Conservation (phyloP, 805 yeast genomes). For the Brettanomyces custersianus region DNA sequence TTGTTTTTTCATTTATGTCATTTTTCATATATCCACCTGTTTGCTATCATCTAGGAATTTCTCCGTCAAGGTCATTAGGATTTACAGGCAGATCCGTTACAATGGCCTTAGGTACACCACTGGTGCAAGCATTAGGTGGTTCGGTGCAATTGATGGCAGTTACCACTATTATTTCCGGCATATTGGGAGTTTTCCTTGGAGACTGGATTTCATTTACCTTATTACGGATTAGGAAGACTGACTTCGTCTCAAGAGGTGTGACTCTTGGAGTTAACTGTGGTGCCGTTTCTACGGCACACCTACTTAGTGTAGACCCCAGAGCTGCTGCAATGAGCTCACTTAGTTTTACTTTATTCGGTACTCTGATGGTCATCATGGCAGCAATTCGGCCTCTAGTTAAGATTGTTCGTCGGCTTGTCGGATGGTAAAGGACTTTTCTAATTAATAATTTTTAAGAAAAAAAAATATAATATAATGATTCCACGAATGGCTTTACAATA, state of each 20-base stretch:
- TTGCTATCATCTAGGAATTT: constrained; percentile 57
- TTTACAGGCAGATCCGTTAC: constrained; percentile 77
- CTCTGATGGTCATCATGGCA: constrained; percentile 60
- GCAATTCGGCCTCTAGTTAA: constrained; percentile 48
- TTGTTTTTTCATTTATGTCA: constrained; percentile 44
- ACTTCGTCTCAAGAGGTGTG: constrained; percentile 68
- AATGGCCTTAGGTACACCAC: constrained; percentile 70
- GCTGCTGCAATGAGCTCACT: constrained; percentile 74
- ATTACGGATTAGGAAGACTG: constrained; percentile 47
- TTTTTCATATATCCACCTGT: constrained; percentile 66
- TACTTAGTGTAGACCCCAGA: constrained; percentile 60
- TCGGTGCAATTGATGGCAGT: constrained; percentile 68
- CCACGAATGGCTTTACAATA: too few species aligned
- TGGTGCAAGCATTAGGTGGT: constrained; percentile 59
- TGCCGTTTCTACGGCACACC: constrained; percentile 75
- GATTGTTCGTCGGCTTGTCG: constrained; percentile 39
- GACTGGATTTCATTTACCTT: constrained; percentile 38
- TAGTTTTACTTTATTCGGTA: constrained; percentile 65
- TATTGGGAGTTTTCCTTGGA: constrained; percentile 61
- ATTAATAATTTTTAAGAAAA: neutral
- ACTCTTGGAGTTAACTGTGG: constrained; percentile 73
- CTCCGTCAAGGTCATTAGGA: constrained; percentile 53
- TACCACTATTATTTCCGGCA: constrained; percentile 69
- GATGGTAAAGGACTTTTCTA: constrained; percentile 17
- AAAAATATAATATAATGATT: too few species aligned